Evolutionary conservation across 371 early-diverging fungal species (phyloP), one percentile per base, ranked within the genome.

Genomic region (Mucor plumbeus): DNA sequence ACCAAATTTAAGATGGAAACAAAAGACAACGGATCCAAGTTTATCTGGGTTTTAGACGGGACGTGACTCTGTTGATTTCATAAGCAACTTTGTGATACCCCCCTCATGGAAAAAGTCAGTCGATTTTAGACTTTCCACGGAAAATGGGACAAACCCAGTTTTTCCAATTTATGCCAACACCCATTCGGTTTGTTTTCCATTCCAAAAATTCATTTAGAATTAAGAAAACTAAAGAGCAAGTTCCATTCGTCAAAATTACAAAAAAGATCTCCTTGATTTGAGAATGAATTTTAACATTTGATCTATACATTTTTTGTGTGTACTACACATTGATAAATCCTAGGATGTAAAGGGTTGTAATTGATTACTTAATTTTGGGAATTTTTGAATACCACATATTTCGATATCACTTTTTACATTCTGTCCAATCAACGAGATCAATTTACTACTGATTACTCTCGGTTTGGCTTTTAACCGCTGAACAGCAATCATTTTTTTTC

Each of bases 31-130:
- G 44, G 44, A 44, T 44, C 44, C 50, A 26, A 50, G 38, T 38
- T 6, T 35, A 38, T 14, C 62, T 65, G 66, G 50, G 59, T 59
- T 67, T 67, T 47, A 57, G 47, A 31, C 63, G 68, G 68, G 63
- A 58, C 41, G 72, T 72, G 72, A 72, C 72, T 67, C 60, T 56
- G 60, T 72, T 72, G 72, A 54, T 72, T 64, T 59, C 59, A 64
- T 71, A 71, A 71, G 61, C 70, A 70, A 53, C 19, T 19, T 50
- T 61, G 66, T 67, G 40, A 19, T 13, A 67, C 67, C 17, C 50
- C 50, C 21, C 50, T 11, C 38, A 38, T 50, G 50, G 50, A 50
- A 9, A 54, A 67, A 61, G 43, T 56, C 64, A 61, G 61, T 39
- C 60, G 31, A 21, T 59, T 40, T 40, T 35, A 26, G 19, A 21